Evolutionary conservation across 495 filamentous ascomycete genomes (phyloP).

Genomic region (Aspergillus sparsus): DNA sequence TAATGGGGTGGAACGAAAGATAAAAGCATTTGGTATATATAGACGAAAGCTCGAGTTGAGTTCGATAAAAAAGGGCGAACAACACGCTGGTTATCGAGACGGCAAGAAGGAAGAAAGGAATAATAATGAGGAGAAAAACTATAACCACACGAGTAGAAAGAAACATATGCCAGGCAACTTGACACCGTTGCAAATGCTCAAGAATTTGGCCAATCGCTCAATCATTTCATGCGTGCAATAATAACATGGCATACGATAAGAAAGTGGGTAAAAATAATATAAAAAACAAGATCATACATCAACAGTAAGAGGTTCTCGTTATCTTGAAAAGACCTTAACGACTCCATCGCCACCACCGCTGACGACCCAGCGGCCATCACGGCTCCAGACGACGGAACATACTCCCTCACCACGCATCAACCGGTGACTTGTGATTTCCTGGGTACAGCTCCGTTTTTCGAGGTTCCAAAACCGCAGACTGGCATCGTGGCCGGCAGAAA

Average conservation of each 20-base stretch:
- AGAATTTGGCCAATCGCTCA: slow-evolving; percentile 46
- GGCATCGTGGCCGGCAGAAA: slow-evolving; percentile 94
- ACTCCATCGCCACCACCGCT: slow-evolving; percentile 94
- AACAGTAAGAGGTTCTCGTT: slow-evolving; percentile 29
- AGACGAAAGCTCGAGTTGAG: slow-evolving; percentile 1
- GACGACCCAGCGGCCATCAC: slow-evolving; percentile 91
- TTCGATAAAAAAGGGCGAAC: background rate
- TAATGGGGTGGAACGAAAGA: slow-evolving; percentile 3
- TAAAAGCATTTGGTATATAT: slow-evolving; percentile 19
- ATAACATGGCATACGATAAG: slow-evolving; percentile 32
- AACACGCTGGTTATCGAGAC: slow-evolving; percentile 4
- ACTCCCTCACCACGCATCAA: slow-evolving; percentile 94
- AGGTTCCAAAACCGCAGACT: slow-evolving; percentile 96
- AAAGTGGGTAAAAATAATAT: slow-evolving; percentile 22
- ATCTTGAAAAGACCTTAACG: slow-evolving; percentile 89
- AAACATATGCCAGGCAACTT: slow-evolving; percentile 42
- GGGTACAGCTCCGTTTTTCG: slow-evolving; percentile 88
- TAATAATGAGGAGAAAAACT: slow-evolving; percentile 27
- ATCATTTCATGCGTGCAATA: slow-evolving; percentile 45
- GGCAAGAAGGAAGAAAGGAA: slow-evolving; percentile 23
- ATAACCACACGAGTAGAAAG: slow-evolving; percentile 38
- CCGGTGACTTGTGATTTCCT: slow-evolving; percentile 89
- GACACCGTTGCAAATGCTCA: slow-evolving; percentile 50
- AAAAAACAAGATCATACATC: slow-evolving; percentile 41
- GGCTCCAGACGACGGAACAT: slow-evolving; percentile 89